Evolutionary conservation across 129 eudicot genomes (phyloP).

Genomic region (Rutidosis leptorrhynchoides): DNA sequence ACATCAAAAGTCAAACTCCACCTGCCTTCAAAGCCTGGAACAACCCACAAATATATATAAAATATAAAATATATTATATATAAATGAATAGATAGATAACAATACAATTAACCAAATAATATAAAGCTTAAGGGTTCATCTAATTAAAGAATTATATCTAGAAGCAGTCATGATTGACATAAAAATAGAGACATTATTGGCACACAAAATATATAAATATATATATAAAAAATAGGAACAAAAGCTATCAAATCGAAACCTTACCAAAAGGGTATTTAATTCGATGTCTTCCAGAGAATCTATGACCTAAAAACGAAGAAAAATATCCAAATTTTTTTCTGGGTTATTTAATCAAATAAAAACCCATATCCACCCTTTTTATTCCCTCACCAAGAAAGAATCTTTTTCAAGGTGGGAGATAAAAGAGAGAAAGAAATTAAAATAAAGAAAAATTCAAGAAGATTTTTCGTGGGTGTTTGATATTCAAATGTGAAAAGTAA

Average conservation of each 20-base stretch:
- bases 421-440: conserved; percentile 3
- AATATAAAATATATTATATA: too few species aligned
- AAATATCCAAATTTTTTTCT: neutral
- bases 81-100: conserved; percentile 13
- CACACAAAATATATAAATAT: conserved; percentile 25
- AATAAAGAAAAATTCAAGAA: conserved; percentile 22
- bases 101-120: conserved; percentile 17
- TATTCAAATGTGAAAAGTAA: conserved; percentile 26
- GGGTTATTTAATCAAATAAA: conserved; percentile 20
- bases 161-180: conserved; percentile 38
- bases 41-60: conserved; percentile 20
- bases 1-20: conserved; percentile 33
- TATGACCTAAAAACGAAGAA: conserved; percentile 9
- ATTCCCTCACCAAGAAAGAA: conserved; percentile 31
- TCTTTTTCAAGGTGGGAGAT: conserved; percentile 27
- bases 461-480: conserved; percentile 12
- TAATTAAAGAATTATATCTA: conserved; percentile 8
- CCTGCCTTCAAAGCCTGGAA: conserved; percentile 33
- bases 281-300: conserved; percentile 30
- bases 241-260: conserved; percentile 31
- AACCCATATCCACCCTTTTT: conserved; percentile 16
- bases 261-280: conserved; percentile 32
- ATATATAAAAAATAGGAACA: conserved; percentile 24
- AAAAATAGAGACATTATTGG: conserved; percentile 30
- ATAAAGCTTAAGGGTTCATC: conserved; percentile 19